Evolutionary conservation across 345 rosid species (phyloP).

Genomic region (Gossypium bickii): DNA sequence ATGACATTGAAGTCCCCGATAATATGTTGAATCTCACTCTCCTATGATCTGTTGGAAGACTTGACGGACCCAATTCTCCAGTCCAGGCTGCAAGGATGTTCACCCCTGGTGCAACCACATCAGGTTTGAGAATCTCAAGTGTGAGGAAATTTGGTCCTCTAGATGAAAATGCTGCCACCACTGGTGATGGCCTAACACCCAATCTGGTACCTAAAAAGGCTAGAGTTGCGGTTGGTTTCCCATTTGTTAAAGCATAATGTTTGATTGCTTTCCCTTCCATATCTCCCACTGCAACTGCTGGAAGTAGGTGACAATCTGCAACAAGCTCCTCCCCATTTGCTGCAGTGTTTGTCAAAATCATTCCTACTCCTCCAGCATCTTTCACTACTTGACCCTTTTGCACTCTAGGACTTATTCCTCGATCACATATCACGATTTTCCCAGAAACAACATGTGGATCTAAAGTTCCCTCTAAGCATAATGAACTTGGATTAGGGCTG

Average conservation of each 20-base stretch:
- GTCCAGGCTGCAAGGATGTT: slow-evolving; percentile 79
- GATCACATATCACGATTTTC: slow-evolving; percentile 72
- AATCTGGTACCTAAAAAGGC: slow-evolving; percentile 49
- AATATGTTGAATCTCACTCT: slow-evolving; percentile 71
- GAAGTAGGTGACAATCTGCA: slow-evolving; percentile 82
- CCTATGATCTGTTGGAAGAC: slow-evolving; percentile 61
- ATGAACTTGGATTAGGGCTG: slow-evolving; percentile 47
- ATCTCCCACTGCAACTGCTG: slow-evolving; percentile 79
- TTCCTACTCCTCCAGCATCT: slow-evolving; percentile 64
- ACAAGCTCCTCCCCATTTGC: slow-evolving; percentile 93
- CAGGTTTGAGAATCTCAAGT: slow-evolving; percentile 65
- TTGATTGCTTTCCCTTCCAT: slow-evolving; percentile 67
- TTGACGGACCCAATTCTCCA: slow-evolving; percentile 67
- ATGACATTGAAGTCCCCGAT: slow-evolving; percentile 94
- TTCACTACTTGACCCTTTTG: slow-evolving; percentile 65
- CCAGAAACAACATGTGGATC: slow-evolving; percentile 45
- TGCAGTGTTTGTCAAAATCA: slow-evolving; percentile 53
- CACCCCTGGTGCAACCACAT: slow-evolving; percentile 66
- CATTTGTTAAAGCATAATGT: slow-evolving; percentile 42
- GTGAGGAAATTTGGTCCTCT: slow-evolving; percentile 62
- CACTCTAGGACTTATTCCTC: slow-evolving; percentile 59
- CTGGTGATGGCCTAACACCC: slow-evolving; percentile 62
- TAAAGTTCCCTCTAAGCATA: slow-evolving; percentile 60
- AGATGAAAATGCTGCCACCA: slow-evolving; percentile 74
- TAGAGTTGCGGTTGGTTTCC: slow-evolving; percentile 44